Evolutionary conservation across 176 grass and related monocot genomes (phyloP).

Genomic region (Lolium multiflorum): DNA sequence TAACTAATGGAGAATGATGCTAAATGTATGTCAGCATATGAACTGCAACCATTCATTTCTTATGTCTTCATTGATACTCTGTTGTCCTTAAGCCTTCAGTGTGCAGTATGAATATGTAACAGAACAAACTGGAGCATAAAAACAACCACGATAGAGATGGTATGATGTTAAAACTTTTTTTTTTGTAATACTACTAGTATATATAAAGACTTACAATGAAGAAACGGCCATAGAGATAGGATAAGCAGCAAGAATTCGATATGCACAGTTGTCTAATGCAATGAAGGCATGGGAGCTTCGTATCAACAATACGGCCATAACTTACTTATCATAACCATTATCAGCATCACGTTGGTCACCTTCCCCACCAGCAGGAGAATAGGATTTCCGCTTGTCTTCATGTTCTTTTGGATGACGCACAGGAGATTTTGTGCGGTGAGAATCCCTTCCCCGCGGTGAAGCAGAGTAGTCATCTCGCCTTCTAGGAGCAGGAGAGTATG

Average conservation of each 20-base stretch:
- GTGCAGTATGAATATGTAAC: not conserved
- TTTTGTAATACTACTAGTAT: not conserved
- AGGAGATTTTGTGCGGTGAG: conserved; percentile 51
- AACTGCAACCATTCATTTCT: not conserved
- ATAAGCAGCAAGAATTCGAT: not conserved
- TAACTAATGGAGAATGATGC: not conserved
- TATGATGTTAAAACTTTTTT: not conserved
- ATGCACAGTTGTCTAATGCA: not conserved
- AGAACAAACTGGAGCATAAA: not conserved
- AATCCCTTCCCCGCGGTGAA: conserved; percentile 65
- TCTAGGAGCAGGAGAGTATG: conserved; percentile 79
- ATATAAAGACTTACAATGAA: not conserved
- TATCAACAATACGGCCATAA: conserved; percentile 1
- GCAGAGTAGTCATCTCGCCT: conserved; percentile 61
- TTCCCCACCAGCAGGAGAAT: conserved; percentile 60
- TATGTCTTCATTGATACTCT: not conserved
- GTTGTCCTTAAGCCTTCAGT: not conserved
- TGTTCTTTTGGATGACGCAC: conserved; percentile 49
- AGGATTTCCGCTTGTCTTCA: conserved; percentile 54
- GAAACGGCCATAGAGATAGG: too few relatives aligned
- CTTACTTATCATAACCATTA: conserved; percentile 65
- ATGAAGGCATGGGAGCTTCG: not conserved
- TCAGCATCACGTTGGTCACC: conserved; percentile 48
- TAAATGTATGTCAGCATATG: not conserved
- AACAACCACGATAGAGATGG: not conserved